Evolutionary conservation across 2,329 filamentous ascomycete species (phyloP).

Genomic region (Epichloe gansuensis): DNA sequence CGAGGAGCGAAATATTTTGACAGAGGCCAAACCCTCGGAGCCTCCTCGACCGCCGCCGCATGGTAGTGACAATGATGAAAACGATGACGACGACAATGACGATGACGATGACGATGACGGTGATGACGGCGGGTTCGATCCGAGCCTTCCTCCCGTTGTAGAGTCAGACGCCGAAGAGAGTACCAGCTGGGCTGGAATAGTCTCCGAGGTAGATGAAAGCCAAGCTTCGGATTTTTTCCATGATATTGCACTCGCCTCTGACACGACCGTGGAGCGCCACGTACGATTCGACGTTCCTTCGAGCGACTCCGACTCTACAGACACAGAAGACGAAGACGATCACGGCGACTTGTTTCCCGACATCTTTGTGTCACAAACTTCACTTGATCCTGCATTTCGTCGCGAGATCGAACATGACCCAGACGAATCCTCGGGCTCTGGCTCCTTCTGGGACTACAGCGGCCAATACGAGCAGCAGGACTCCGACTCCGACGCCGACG

Average conservation of each 20-base stretch:
- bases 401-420: slow-evolving; percentile 58
- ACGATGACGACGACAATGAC: slow-evolving; percentile 17
- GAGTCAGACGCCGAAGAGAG: slow-evolving; percentile 31
- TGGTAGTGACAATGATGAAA: slow-evolving; percentile 7
- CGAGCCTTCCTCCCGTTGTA: slow-evolving; percentile 21
- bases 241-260: slow-evolving; percentile 29
- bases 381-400: slow-evolving; percentile 58
- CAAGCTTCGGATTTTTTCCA: slow-evolving; percentile 29
- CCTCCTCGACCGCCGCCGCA: slow-evolving; percentile 41
- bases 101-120: slow-evolving; percentile 29
- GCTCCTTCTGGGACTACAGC: slow-evolving; percentile 51
- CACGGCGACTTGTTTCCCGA: slow-evolving; percentile 58
- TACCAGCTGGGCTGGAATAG: slow-evolving; percentile 43
- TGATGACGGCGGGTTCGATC: slow-evolving; percentile 27
- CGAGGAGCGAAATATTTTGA: slow-evolving; percentile 64
- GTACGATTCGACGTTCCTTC: slow-evolving; percentile 62
- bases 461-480: slow-evolving; percentile 28
- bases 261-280: slow-evolving; percentile 39
- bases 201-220: slow-evolving; percentile 32
- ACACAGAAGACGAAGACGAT: slow-evolving; percentile 49
- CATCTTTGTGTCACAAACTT: slow-evolving; percentile 64
- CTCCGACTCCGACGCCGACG: slow-evolving; percentile 24
- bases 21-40: slow-evolving; percentile 26
- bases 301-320: slow-evolving; percentile 54
- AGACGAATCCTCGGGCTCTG: slow-evolving; percentile 43